Evolutionary conservation across 805 yeast species (phyloP), one percentile per base, ranked within the genome.

Genomic region (Starmerella floris): DNA sequence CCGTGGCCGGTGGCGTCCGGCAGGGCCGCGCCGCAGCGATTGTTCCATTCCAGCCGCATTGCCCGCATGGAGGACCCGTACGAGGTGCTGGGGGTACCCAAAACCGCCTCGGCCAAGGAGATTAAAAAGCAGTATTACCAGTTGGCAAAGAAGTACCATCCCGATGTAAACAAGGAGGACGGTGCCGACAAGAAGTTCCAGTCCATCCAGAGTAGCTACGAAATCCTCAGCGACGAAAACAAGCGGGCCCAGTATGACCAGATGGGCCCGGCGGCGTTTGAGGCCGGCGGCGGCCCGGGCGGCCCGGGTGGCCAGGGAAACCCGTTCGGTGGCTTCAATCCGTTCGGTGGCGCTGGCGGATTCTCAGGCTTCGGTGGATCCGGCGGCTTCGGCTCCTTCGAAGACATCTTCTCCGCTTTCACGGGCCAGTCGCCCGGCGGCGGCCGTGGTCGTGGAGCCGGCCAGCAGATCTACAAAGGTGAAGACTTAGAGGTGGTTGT

Each of bases 61-160:
- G 43, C 39, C 21, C 44, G 48, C 22, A 53, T 59, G 53, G 56
- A 59, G 44, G 95, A 91, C 58, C 99, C 99, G 0, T 91, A 91
- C 62, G 69, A 75, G 48, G 73, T 77, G 0, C 65, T 91, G 34
- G 97, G 97, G 3, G 83, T 91, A 23, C 73, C 72, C 23, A 73
- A 72, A 48, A 59, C 58, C 40, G 91, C 98, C 0, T 70, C 78
- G 13, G 65, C 78, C 6, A 71, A 83, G n/a, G 93, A 85, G 19
- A 91, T 91, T 63, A 91, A 91, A 62, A 87, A 87, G 62, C 88
- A 95, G 2, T 91, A 91, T 65, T 85, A 85, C 60, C 79, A 84
- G 56, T 67, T 91, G 50, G 98, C 96, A 15, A 91, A 91, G 62
- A 74, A 88, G 60, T 85, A 68, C 62, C 99, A 91, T 62, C 99